These are phyloP conservation scores for Ramaria sp. DNA, from an alignment of 768 basidiomycete genomes.

Conservation along the genomic window DNA sequence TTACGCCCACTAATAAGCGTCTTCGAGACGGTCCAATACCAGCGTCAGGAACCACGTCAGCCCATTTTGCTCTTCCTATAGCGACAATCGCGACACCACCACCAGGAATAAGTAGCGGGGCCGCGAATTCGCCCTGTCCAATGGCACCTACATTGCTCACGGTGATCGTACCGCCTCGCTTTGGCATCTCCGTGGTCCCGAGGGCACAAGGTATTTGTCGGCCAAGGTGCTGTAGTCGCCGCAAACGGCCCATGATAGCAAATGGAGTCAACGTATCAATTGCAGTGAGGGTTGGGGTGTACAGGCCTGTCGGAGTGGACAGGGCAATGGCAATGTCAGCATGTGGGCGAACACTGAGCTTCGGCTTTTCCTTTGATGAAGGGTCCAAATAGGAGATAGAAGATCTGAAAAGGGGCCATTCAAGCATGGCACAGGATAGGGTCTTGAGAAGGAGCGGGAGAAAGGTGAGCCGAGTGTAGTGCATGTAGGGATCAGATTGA, in stretches of 20 bases:
- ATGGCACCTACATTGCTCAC: slow-evolving; percentile 77
- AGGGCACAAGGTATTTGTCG: slow-evolving; percentile 57
- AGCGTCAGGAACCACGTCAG: slow-evolving; percentile 37
- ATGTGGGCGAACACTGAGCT: slow-evolving; percentile 58
- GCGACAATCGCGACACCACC: slow-evolving; percentile 83
- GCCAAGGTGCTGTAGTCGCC: slow-evolving; percentile 51
- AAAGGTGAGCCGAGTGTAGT: slow-evolving; percentile 62
- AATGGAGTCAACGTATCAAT: slow-evolving; percentile 49
- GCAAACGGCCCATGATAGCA: slow-evolving; percentile 47
- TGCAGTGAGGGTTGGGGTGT: slow-evolving; percentile 59
- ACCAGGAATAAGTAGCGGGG: slow-evolving; percentile 69
- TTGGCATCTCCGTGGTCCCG: slow-evolving; percentile 58
- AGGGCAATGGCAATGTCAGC: slow-evolving; percentile 71
- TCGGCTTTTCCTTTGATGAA: slow-evolving; percentile 35
- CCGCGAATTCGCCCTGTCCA: slow-evolving; percentile 59
- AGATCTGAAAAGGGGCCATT: slow-evolving; percentile 77
- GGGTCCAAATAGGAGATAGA: slow-evolving; percentile 36
- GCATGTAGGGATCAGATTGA: slow-evolving; percentile 26
- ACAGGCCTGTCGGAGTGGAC: slow-evolving; percentile 73
- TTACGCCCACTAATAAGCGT: slow-evolving; percentile 34
- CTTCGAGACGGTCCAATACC: slow-evolving; percentile 38
- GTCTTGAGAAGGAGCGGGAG: slow-evolving; percentile 79
- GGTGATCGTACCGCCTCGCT: slow-evolving; percentile 66
- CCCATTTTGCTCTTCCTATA: slow-evolving; percentile 67
- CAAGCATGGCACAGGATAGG: slow-evolving; percentile 65